These are phyloP conservation scores for Xenosphaeropsis pyriputrescens DNA, from an alignment of 2,329 filamentous ascomycete genomes.

Conservation along the genomic window DNA sequence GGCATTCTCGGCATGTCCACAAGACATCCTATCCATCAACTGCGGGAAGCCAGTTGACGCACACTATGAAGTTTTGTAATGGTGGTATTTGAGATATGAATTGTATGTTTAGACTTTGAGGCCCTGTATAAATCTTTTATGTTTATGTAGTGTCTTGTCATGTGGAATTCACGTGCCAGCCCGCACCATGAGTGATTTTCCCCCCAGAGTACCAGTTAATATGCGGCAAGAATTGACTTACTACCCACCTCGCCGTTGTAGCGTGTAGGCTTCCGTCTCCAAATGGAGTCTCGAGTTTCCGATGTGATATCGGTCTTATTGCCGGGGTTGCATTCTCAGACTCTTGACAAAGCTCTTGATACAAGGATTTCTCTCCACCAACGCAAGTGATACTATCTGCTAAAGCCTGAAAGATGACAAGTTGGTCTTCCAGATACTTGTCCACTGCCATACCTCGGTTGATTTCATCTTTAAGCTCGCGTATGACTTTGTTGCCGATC, in stretches of 20 bases:
- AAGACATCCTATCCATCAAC: conserved; percentile 12
- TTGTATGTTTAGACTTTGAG: background rate
- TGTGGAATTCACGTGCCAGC: conserved; percentile 7
- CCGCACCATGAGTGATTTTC: conserved; percentile 30
- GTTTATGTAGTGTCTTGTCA: too few relatives aligned
- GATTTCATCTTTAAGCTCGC: conserved; percentile 29
- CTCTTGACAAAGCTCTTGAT: too few relatives aligned
- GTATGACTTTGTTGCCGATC: conserved; percentile 29
- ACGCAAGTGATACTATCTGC: conserved; percentile 24
- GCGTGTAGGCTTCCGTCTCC: conserved; percentile 41
- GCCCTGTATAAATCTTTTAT: too few relatives aligned
- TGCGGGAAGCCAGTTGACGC: conserved; percentile 11
- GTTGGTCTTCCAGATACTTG: conserved; percentile 43
- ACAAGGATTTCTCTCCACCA: too few relatives aligned
- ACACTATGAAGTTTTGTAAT: conserved; percentile 8
- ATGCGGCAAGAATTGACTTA: conserved; percentile 30
- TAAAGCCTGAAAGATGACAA: conserved; percentile 44
- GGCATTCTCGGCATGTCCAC: conserved; percentile 12
- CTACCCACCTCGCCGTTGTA: conserved; percentile 45
- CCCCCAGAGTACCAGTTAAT: conserved; percentile 36
- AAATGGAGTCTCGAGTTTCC: conserved; percentile 29
- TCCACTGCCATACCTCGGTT: conserved; percentile 32
- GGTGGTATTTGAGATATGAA: background rate
- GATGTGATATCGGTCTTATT: conserved; percentile 1
- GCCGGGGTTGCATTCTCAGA: background rate